Conservation (phyloP, 345 rosid species). For the Brassica carinata region DNA sequence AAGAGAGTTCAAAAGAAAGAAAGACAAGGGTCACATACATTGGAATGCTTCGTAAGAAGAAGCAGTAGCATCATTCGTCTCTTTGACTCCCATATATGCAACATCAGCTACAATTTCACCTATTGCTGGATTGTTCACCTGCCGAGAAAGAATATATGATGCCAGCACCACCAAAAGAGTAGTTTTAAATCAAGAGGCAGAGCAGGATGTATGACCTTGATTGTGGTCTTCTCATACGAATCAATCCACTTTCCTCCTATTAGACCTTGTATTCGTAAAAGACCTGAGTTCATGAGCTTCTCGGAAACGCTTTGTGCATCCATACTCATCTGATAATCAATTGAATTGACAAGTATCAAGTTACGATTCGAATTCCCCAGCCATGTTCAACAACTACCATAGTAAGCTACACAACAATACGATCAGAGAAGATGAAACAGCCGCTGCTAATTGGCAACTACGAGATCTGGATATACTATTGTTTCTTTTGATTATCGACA, state of each 20-base stretch:
- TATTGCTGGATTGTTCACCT: conserved; percentile 91
- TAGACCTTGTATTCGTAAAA: conserved; percentile 69
- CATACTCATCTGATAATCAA: conserved; percentile 60
- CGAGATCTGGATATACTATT: too few species aligned
- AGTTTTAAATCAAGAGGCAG: background rate
- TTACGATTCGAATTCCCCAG: background rate
- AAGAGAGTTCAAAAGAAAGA: too few species aligned
- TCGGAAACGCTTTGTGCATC: conserved; percentile 49
- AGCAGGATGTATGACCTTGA: conserved; percentile 51
- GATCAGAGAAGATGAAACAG: too few species aligned
- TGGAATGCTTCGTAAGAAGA: conserved; percentile 75
- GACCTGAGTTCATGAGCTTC: conserved; percentile 53
- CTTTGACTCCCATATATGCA: conserved; percentile 78
- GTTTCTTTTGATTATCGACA: too few species aligned
- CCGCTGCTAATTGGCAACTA: too few species aligned
- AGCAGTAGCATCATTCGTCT: conserved; percentile 85
- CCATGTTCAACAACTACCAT: background rate
- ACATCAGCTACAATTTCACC: conserved; percentile 77
- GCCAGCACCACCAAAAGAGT: background rate
- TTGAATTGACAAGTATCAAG: background rate
- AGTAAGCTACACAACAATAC: too few species aligned
- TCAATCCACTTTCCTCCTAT: conserved; percentile 89
- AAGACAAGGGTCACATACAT: conserved; percentile 51
- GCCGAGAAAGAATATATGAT: conserved; percentile 7
- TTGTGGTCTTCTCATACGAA: conserved; percentile 69